Evolutionary conservation across 163 green algal species (phyloP).

Genomic region (Volvox carteri): DNA sequence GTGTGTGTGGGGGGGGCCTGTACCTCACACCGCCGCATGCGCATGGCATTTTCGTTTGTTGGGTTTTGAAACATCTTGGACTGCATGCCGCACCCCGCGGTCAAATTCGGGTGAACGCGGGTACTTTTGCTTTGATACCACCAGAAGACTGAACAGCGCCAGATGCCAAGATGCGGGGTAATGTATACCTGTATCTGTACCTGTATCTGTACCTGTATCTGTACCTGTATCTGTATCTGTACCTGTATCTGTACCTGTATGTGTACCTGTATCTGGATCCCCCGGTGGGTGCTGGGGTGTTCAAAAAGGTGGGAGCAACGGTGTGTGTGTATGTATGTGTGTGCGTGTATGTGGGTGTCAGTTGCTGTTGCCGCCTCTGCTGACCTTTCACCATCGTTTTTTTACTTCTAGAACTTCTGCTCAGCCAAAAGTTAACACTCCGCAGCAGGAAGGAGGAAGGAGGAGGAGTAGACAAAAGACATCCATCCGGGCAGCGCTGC

Average conservation of each 20-base stretch:
- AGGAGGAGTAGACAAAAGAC: too few relatives aligned
- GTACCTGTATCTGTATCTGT: background rate
- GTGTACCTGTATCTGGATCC: background rate
- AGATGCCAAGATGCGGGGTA: background rate
- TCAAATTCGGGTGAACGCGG: background rate
- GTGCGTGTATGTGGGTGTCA: background rate
- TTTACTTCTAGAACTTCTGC: background rate
- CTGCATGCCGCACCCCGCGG: background rate
- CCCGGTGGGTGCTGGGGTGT: background rate
- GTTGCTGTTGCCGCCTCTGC: background rate
- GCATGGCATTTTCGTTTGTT: background rate
- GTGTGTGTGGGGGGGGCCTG: background rate
- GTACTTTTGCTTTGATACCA: too few relatives aligned
- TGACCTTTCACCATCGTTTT: background rate
- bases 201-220: background rate
- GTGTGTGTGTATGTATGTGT: background rate
- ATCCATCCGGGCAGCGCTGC: background rate
- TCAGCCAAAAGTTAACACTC: too few relatives aligned
- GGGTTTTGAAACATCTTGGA: background rate
- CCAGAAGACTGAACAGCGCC: too few relatives aligned
- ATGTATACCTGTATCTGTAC: background rate
- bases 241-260: background rate
- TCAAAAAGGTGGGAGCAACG: background rate
- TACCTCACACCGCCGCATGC: background rate
- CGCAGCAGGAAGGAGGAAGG: too few relatives aligned